Base-by-base conservation (phyloP, 2,329 filamentous ascomycete genomes). In the Calonectria pseudoturangicola region DNA sequence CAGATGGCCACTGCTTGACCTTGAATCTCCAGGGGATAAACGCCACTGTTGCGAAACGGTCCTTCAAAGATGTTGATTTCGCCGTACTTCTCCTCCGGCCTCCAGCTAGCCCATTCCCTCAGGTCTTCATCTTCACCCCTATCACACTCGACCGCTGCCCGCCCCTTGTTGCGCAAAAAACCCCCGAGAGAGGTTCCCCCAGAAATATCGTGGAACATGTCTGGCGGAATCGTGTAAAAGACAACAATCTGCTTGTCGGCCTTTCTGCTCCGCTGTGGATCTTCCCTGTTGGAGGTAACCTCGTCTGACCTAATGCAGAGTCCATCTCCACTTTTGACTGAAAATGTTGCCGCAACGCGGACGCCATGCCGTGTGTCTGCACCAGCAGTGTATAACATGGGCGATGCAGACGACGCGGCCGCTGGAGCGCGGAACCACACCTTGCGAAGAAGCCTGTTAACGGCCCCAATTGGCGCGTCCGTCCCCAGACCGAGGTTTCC, bases 201-300 rank as follows among this genome's bases (percentile, higher is more conserved):
- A 28, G 77, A 75, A 51, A 82, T 81, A 21, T 84, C 80, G 39
- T 85, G 83, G 73, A 91, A 89, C 2, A 89, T 81, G 79, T 93
- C 91, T 0, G 87, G 81, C 0, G 92, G 91, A 2, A 94, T 84
- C 0, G 87, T 91, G 80, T 92, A 94, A 2, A 93, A 83, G 66
- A 92, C 87, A 30, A 94, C 75, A 48, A 84, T 79, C 74, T 87
- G 86, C 56, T 36, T 81, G 69, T 77, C 73, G n/a, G 66, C 48
- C 13, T 72, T 66, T 64, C 36, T 63, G 73, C 36, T 18, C 48
- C 60, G 30, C 30, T 43, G 60, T 65, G 74, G 62, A 66, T 68
- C 71, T 18, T 36, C 18, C 25, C 28, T 66, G 51, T 41, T 67
- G 36, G 64, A 33, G 30, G 63, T 67, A 66, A 64, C 66, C 30